Base-by-base conservation (phyloP, 1,284 basidiomycete species). In the Boletellus deceptivus region DNA sequence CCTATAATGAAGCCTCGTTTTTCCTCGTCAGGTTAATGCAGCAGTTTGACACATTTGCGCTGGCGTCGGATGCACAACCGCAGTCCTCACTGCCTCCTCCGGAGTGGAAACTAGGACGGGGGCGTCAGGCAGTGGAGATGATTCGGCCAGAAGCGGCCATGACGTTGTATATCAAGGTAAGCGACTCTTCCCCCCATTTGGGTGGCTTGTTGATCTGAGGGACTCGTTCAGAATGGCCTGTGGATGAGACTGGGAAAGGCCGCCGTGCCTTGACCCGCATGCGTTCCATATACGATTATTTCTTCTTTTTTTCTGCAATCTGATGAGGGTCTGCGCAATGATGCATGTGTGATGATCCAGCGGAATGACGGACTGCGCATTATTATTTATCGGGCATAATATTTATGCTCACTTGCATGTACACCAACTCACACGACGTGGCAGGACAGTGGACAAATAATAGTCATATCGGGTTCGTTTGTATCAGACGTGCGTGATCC, bases 1-100 rank as follows among this genome's bases (percentile, higher is more conserved):
- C 86, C 4, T 82, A 82, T 55, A 87, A 87, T 60, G 82, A 89
- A 63, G 79, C 82, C 40, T 80, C 83, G 3, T 89, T 79, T 61
- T 82, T 87, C 67, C 74, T 89, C 33, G 79, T 83, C 9, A 74
- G 82, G 27, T 64, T 89, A 24, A 63, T 89, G 43, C 86, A 89
- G 58, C 73, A 73, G 20, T 88, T 82, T 57, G 77, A 81, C 53
- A 70, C 72, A 2, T 80, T 89, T 59, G 72, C 74, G 10, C 67
- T 89, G 31, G 81, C 81, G 0, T 64, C 75, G 11, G 83, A 88
- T 49, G 74, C 71, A 18, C 85, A 87, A 59, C 85, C 86, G 2
- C 62, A 61, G 36, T 79, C 75, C 0, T 84, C 85, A 17, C 57
- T 79, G 38, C 84, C 84, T 3, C 84, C 81, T 29, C 52, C 65